Evolutionary conservation across 345 rosid species (phyloP).

Genomic region (Combretum micranthum): DNA sequence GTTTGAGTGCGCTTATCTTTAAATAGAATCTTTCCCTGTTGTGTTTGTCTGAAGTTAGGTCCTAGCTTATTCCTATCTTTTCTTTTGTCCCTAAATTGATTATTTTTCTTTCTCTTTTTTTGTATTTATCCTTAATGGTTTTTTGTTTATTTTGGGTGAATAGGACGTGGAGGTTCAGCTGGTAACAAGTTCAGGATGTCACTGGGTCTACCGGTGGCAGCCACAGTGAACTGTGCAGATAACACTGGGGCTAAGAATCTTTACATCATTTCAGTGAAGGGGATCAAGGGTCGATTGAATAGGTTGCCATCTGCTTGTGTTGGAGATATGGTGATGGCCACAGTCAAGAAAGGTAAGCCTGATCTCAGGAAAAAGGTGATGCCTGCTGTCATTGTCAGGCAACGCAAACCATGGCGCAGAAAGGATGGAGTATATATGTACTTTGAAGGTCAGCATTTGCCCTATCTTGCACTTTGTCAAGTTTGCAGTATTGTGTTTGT

Average conservation of each 20-base stretch:
- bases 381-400: slow-evolving; percentile 93
- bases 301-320: slow-evolving; percentile 91
- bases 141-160: background rate
- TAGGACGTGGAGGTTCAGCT: slow-evolving; percentile 92
- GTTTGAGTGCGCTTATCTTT: too few species aligned
- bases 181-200: slow-evolving; percentile 97
- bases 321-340: slow-evolving; percentile 98
- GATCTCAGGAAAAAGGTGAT: slow-evolving; percentile 92
- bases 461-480: background rate
- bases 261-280: slow-evolving; percentile 90
- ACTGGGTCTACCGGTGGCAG: slow-evolving; percentile 97
- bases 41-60: too few species aligned
- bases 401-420: slow-evolving; percentile 96
- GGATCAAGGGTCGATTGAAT: slow-evolving; percentile 86
- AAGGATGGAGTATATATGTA: slow-evolving; percentile 98
- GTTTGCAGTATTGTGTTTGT: background rate
- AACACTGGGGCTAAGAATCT: slow-evolving; percentile 97
- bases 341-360: slow-evolving; percentile 91
- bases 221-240: slow-evolving; percentile 96
- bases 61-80: too few species aligned
- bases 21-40: too few species aligned
- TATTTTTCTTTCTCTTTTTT: too few species aligned
- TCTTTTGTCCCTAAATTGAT: too few species aligned
- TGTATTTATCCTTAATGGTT: background rate
- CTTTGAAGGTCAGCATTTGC: slow-evolving; percentile 50